These are phyloP conservation scores for Apiotrichum siamense DNA, from an alignment of 1,284 basidiomycete species.

Conservation along the genomic window DNA sequence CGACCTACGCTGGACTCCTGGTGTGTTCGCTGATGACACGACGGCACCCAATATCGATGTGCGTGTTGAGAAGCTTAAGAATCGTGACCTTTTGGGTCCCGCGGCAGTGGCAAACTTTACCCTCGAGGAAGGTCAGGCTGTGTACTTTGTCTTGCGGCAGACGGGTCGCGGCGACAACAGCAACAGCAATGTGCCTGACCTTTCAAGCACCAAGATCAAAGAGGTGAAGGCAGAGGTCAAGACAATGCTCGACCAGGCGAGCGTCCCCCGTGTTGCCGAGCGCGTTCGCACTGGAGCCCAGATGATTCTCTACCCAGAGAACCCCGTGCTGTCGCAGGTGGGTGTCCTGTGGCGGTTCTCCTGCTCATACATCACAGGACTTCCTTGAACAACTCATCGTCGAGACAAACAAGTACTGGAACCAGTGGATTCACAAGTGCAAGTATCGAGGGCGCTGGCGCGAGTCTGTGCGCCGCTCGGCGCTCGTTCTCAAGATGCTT, in stretches of 20 bases:
- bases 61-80: constrained; percentile 41
- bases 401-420: constrained; percentile 78
- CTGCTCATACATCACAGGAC: constrained; percentile 1
- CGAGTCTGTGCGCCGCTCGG: constrained; percentile 79
- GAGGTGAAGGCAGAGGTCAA: not conserved
- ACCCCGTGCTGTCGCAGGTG: constrained; percentile 49
- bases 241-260: constrained; percentile 37
- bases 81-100: constrained; percentile 36
- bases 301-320: constrained; percentile 54
- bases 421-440: constrained; percentile 65
- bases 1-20: constrained; percentile 66
- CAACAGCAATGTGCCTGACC: too few species aligned
- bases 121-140: constrained; percentile 71
- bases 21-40: constrained; percentile 45
- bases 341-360: too few species aligned
- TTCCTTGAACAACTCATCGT: constrained; percentile 29
- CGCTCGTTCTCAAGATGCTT: constrained; percentile 59
- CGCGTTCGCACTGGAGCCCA: constrained; percentile 54
- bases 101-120: constrained; percentile 49
- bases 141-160: constrained; percentile 74
- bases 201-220: not conserved
- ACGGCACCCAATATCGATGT: constrained; percentile 56
- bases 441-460: constrained; percentile 84
- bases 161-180: too few species aligned
- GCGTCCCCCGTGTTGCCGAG: constrained; percentile 51